These are phyloP conservation scores for Epichloe scottii DNA, from an alignment of 2,329 filamentous ascomycete species.

Conservation along the genomic window DNA sequence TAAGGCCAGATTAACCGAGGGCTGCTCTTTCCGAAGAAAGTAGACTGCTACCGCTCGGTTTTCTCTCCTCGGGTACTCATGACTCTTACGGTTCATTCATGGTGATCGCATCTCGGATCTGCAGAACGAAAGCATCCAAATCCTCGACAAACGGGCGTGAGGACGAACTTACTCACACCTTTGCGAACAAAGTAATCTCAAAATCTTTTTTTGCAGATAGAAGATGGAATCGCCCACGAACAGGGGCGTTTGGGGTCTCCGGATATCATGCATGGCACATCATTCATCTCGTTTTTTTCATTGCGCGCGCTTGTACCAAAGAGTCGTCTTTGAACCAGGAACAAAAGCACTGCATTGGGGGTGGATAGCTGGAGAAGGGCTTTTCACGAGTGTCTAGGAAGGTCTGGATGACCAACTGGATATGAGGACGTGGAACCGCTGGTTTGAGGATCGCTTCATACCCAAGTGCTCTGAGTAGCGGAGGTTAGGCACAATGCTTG, in stretches of 20 bases:
- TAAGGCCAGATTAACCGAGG: slow-evolving; percentile 97
- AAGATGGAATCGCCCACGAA: slow-evolving; percentile 52
- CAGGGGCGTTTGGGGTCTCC: slow-evolving; percentile 63
- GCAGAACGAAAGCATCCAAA: slow-evolving; percentile 42
- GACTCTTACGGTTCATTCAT: slow-evolving; percentile 36
- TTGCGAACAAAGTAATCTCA: slow-evolving; percentile 1
- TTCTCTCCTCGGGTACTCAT: slow-evolving; percentile 36
- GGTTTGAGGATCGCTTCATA: slow-evolving; percentile 52
- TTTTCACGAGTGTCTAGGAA: slow-evolving; percentile 42
- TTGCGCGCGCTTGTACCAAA: slow-evolving; percentile 31
- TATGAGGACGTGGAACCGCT: slow-evolving; percentile 51
- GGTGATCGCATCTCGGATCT: slow-evolving; percentile 45
- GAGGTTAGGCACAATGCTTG: slow-evolving; percentile 41
- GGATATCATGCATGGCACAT: slow-evolving; percentile 68
- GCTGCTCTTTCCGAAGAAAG: slow-evolving; percentile 99
- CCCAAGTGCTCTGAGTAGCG: slow-evolving; percentile 37
- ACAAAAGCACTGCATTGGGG: slow-evolving; percentile 38
- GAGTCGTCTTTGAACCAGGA: slow-evolving; percentile 29
- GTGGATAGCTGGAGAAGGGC: slow-evolving; percentile 46
- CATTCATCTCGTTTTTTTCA: slow-evolving; percentile 32
- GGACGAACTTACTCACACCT: slow-evolving; percentile 24
- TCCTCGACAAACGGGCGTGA: slow-evolving; percentile 36
- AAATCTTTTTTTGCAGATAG: slow-evolving; percentile 47
- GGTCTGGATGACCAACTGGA: slow-evolving; percentile 24
- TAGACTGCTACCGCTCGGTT: slow-evolving; percentile 49